Conservation (phyloP, 208 protist genomes). For the Leptomonas seymouri region DNA sequence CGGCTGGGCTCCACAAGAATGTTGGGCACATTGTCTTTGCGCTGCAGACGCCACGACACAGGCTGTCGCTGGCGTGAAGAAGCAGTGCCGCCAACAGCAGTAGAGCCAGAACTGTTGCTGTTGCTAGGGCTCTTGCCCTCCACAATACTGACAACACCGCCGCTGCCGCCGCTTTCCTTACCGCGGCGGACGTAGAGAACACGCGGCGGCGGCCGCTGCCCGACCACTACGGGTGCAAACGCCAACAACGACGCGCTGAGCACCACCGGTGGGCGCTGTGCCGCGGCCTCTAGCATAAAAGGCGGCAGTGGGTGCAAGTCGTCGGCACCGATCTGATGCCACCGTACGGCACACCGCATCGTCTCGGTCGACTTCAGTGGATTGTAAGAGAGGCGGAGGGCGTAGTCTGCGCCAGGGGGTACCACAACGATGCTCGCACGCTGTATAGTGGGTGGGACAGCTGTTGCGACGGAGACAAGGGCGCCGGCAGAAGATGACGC, state of each 20-base stretch:
- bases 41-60: constrained; percentile 27
- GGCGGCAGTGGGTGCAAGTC: constrained; percentile 68
- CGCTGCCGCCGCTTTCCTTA: background rate
- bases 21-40: constrained; percentile 12
- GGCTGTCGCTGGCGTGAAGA: constrained; percentile 20
- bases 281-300: constrained; percentile 50
- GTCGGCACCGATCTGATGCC: constrained; percentile 76
- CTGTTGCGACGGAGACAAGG: background rate
- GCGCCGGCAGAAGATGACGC: background rate
- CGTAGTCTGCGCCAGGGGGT: constrained; percentile 32
- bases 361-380: constrained; percentile 14
- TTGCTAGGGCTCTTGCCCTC: background rate
- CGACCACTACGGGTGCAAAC: constrained; percentile 66
- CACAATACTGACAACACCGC: background rate
- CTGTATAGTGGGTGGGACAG: background rate
- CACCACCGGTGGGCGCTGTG: constrained; percentile 39
- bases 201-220: constrained; percentile 47
- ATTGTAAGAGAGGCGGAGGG: constrained; percentile 26
- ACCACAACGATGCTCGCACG: constrained; percentile 23
- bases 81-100: constrained; percentile 17
- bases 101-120: constrained; percentile 8
- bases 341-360: constrained; percentile 47
- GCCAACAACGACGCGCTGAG: constrained; percentile 37
- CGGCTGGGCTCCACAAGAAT: constrained; percentile 72
- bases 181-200: constrained; percentile 54